These are phyloP conservation scores for Verticillium klebahnii DNA, from an alignment of 2,329 filamentous ascomycete species.

Conservation along the genomic window DNA sequence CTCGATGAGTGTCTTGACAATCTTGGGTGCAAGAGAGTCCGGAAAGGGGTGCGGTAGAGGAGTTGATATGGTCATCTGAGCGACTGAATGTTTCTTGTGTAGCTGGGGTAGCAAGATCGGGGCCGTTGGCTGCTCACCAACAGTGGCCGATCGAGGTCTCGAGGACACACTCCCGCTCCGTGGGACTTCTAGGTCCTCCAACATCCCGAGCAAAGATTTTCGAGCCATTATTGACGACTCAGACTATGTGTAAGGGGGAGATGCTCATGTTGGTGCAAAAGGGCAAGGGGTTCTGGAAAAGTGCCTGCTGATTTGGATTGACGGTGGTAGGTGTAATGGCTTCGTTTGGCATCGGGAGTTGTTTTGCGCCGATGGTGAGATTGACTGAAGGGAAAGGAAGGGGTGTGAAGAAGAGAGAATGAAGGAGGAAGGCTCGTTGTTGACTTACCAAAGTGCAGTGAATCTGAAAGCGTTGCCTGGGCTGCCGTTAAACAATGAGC, in stretches of 20 bases:
- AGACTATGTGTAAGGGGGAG: neutral
- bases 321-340: too few species aligned
- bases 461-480: neutral
- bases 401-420: neutral
- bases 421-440: neutral
- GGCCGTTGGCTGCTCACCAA: neutral
- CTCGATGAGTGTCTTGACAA: slow-evolving; percentile 6
- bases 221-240: neutral
- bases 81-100: slow-evolving; percentile 37
- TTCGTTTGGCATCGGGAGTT: neutral
- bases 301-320: too few species aligned
- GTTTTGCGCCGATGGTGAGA: neutral
- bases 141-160: neutral
- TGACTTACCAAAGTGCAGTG: neutral
- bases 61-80: slow-evolving; percentile 24
- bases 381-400: neutral
- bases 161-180: neutral
- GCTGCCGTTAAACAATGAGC: neutral
- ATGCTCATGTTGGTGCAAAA: neutral
- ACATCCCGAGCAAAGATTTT: neutral
- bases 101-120: slow-evolving; percentile 6
- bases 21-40: slow-evolving; percentile 16
- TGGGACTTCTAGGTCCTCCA: neutral
- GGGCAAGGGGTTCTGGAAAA: neutral
- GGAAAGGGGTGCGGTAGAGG: slow-evolving; percentile 24